phyloP scores from a whole-genome alignment of 2,329 filamentous ascomycete species.

The Sordariomycetes sp. region DNA sequence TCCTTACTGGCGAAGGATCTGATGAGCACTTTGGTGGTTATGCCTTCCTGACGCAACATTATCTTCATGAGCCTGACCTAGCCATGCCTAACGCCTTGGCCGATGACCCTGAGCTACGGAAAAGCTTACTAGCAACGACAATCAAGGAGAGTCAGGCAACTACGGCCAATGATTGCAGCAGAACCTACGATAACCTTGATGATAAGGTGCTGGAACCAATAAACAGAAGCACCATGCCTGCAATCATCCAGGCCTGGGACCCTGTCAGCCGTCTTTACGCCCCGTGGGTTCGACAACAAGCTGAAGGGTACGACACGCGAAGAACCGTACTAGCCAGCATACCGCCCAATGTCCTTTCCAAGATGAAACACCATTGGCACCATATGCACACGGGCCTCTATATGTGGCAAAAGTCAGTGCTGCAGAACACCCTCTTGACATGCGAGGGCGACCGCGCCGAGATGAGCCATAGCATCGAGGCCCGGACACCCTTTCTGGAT shows the following conservation, averaged over 20 bases:
- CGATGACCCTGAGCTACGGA: conserved; percentile 22
- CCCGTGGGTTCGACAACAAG: too few species aligned
- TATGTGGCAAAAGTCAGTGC: conserved; percentile 12
- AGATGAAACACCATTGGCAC: conserved; percentile 17
- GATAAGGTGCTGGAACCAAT: too few species aligned
- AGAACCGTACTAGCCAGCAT: too few species aligned
- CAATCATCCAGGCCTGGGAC: not conserved
- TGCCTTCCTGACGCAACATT: conserved; percentile 32
- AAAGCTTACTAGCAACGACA: not conserved
- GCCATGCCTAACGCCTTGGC: too few species aligned
- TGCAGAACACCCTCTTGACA: conserved; percentile 17
- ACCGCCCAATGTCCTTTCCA: conserved; percentile 9
- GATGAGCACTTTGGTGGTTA: conserved; percentile 49
- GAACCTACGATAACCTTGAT: too few species aligned
- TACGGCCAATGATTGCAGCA: too few species aligned
- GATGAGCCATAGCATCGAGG: conserved; percentile 26
- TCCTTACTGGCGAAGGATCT: conserved; percentile 41
- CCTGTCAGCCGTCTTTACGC: too few species aligned
- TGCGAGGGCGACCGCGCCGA: conserved; percentile 23
- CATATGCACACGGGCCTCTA: conserved; percentile 16
- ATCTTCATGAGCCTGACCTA: conserved; percentile 39
- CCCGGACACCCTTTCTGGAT: conserved; percentile 24
- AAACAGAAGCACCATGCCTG: too few species aligned
- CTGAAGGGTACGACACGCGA: too few species aligned
- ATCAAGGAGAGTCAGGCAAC: too few species aligned